Evolutionary conservation across 2,329 filamentous ascomycete species (phyloP).

Genomic region (Cordyceps farinosa): DNA sequence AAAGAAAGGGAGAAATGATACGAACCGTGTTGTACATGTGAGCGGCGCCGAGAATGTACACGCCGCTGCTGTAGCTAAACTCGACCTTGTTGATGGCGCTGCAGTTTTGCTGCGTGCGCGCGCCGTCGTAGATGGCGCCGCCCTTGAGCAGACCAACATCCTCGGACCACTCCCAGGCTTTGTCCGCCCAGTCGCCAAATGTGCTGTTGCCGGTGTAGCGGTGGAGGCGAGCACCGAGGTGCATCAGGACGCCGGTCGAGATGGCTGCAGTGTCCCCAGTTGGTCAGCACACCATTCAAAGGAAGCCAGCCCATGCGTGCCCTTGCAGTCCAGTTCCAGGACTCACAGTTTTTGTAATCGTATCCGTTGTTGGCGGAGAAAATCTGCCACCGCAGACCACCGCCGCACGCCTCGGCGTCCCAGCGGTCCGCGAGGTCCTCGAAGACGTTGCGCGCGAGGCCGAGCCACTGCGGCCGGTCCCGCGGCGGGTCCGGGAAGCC

Average conservation of each 20-base stretch:
- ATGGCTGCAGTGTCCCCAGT: slow-evolving; percentile 32
- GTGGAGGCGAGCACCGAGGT: slow-evolving; percentile 63
- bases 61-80: slow-evolving; percentile 2
- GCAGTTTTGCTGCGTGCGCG: slow-evolving; percentile 50
- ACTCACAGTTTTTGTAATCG: slow-evolving; percentile 50
- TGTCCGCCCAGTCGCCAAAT: slow-evolving; percentile 61
- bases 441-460: slow-evolving; percentile 68
- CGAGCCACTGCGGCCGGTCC: slow-evolving; percentile 64
- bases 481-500: slow-evolving; percentile 61
- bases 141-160: slow-evolving; percentile 56
- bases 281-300: too few species aligned
- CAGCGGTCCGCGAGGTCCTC: slow-evolving; percentile 26
- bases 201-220: slow-evolving; percentile 65
- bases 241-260: slow-evolving; percentile 61
- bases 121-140: slow-evolving; percentile 58
- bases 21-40: slow-evolving; percentile 60
- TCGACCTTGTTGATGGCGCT: slow-evolving; percentile 46
- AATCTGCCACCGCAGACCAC: slow-evolving; percentile 77
- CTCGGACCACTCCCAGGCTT: slow-evolving; percentile 59
- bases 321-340: too few species aligned
- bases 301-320: too few species aligned
- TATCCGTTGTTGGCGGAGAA: slow-evolving; percentile 65
- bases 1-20: not conserved
- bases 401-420: slow-evolving; percentile 53
- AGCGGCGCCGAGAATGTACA: slow-evolving; percentile 42